Percentiles rank a stretch among this genome's conserved stretches.
Conservation (phyloP, 176 grass and related monocot species). For the Carex kokanica region DNA sequence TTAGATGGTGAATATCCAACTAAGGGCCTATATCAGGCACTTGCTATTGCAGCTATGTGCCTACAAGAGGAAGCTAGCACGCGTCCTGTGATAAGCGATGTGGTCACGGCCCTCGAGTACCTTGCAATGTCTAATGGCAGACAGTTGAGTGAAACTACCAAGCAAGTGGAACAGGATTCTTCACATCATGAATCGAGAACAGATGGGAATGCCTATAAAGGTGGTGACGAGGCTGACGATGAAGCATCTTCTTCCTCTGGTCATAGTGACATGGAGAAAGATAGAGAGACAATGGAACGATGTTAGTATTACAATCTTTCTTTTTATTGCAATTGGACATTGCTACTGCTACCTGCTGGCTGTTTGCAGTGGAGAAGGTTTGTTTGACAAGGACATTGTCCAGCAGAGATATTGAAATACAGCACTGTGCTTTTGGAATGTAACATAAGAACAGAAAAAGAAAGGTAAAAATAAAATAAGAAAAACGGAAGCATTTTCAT, state of each 20-base stretch:
- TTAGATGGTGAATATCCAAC: conserved; percentile 24
- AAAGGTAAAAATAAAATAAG: not conserved
- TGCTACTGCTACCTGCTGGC: not conserved
- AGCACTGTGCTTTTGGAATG: conserved; percentile 13
- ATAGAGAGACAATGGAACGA: conserved; percentile 4
- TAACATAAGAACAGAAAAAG: not conserved
- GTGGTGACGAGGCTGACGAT: not conserved
- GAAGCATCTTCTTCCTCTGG: conserved; percentile 1
- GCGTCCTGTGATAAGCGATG: conserved; percentile 34
- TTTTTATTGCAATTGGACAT: conserved; percentile 7
- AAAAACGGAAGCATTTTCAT: not conserved
- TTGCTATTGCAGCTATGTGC: conserved; percentile 36
- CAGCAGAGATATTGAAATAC: not conserved
- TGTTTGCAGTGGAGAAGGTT: not conserved
- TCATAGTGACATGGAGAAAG: conserved; percentile 10
- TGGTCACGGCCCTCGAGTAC: conserved; percentile 33
- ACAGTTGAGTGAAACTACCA: not conserved
- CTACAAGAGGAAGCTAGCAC: conserved; percentile 39
- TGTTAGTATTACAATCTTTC: conserved; percentile 10
- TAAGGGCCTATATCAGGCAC: conserved; percentile 36
- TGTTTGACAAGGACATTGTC: not conserved
- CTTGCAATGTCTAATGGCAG: conserved; percentile 6
- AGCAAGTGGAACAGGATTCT: not conserved
- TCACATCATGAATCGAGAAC: conserved; percentile 1
- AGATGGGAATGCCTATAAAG: conserved; percentile 4